phyloP scores from a whole-genome alignment of 352 stramenopile genomes.

The Globisporangium megalacanthum region DNA sequence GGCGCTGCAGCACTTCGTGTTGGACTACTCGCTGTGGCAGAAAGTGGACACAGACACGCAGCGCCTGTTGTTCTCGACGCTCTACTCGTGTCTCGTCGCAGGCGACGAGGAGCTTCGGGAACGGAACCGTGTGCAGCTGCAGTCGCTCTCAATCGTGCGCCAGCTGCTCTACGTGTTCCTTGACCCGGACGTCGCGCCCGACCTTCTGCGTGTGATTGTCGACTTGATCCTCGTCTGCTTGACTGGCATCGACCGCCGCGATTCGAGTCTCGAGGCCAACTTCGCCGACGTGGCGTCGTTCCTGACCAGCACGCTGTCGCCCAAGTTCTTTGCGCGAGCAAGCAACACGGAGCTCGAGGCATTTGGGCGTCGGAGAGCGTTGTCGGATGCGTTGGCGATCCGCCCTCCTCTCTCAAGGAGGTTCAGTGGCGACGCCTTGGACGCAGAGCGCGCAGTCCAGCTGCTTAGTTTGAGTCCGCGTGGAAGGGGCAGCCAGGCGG shows the following conservation, averaged over 20 bases:
- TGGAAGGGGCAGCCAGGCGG: background rate
- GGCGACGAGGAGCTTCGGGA: slow-evolving; percentile 42
- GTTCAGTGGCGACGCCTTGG: background rate
- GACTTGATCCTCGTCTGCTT: slow-evolving; percentile 69
- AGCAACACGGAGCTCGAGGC: slow-evolving; percentile 5
- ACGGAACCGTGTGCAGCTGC: slow-evolving; percentile 51
- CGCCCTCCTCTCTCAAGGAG: no score
- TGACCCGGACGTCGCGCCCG: slow-evolving; percentile 36
- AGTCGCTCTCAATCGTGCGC: slow-evolving; percentile 56
- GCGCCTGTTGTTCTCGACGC: slow-evolving; percentile 50
- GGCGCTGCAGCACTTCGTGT: slow-evolving; percentile 62
- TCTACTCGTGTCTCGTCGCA: slow-evolving; percentile 55
- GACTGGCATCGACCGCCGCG: slow-evolving; percentile 25
- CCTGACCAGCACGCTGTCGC: slow-evolving; percentile 44
- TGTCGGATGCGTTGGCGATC: background rate
- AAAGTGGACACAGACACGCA: slow-evolving; percentile 30
- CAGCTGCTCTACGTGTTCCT: slow-evolving; percentile 71
- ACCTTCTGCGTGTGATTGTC: slow-evolving; percentile 53
- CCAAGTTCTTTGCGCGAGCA: slow-evolving; percentile 32
- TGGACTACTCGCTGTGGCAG: slow-evolving; percentile 71
- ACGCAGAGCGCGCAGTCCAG: background rate
- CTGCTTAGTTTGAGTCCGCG: slow-evolving; percentile 14
- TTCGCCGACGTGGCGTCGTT: slow-evolving; percentile 66
- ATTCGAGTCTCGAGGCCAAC: slow-evolving; percentile 41
- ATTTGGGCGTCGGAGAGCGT: background rate